These are phyloP conservation scores for Candida sojae DNA, from an alignment of 1,139 yeast species.

Conservation along the genomic window DNA sequence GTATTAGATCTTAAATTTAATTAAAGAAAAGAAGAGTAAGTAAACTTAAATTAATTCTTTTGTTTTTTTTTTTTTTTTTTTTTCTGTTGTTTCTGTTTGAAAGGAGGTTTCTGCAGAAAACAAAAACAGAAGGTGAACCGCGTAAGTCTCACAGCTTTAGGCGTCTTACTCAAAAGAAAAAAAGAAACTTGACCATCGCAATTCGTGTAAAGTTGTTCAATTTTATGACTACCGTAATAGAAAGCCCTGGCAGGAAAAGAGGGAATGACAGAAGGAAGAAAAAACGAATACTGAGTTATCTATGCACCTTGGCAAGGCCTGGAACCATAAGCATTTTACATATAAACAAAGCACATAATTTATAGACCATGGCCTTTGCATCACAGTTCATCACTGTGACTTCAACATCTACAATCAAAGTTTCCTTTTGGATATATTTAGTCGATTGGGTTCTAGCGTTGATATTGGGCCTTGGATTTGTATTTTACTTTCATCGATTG, in stretches of 20 bases:
- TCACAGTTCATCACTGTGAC: slow-evolving; percentile 26
- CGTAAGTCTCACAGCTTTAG: background rate
- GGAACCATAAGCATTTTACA: too few relatives aligned
- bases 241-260: background rate
- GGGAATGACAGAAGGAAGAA: background rate
- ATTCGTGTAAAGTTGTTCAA: too few relatives aligned
- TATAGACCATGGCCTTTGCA: slow-evolving; percentile 22
- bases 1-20: background rate
- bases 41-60: background rate
- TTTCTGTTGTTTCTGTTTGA: background rate
- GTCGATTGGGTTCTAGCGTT: slow-evolving; percentile 79
- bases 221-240: too few relatives aligned
- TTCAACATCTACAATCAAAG: slow-evolving; percentile 17
- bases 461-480: slow-evolving; percentile 59
- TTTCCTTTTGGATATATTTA: slow-evolving; percentile 79
- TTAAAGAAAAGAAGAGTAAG: slow-evolving; percentile 2
- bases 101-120: background rate
- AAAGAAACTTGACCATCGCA: too few relatives aligned
- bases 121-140: background rate
- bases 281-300: background rate
- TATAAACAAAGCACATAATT: background rate
- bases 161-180: too few relatives aligned
- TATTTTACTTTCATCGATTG: slow-evolving; percentile 76
- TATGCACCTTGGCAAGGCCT: too few relatives aligned
- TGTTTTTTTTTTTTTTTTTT: slow-evolving; percentile 2